Conservation (phyloP, 176 grass and related monocot genomes). For the Zea luxurians region DNA sequence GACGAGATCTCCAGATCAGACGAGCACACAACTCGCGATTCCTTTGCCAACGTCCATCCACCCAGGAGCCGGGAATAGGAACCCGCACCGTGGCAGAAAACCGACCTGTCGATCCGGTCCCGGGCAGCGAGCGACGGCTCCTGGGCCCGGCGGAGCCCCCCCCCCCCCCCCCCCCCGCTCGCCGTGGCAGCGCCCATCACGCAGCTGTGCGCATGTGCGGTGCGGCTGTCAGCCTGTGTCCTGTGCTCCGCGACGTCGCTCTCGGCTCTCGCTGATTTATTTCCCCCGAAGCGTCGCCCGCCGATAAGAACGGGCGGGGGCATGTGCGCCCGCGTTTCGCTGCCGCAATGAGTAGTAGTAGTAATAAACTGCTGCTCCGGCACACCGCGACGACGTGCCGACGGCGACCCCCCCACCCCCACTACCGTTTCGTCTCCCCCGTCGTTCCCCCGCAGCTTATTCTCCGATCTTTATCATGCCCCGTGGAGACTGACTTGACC, state of each 20-base stretch:
- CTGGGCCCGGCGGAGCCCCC: no score
- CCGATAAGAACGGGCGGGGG: constrained; percentile 6
- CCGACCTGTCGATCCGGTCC: constrained; percentile 21
- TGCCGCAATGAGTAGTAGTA: constrained; percentile 29
- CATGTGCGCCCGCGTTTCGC: constrained; percentile 5
- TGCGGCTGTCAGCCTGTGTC: background rate
- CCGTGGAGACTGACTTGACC: constrained; percentile 22
- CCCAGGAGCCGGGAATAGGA: background rate
- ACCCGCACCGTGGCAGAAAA: background rate
- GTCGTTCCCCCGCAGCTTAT: no score
- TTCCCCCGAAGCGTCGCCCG: constrained; percentile 2
- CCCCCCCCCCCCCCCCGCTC: background rate
- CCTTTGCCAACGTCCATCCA: background rate
- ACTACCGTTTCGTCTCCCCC: no score
- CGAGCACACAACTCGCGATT: background rate
- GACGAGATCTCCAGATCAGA: background rate
- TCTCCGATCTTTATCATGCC: background rate
- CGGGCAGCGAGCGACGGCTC: background rate
- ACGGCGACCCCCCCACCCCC: constrained; percentile 19
- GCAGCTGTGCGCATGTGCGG: background rate
- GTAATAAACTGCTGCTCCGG: background rate
- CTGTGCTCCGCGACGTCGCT: background rate
- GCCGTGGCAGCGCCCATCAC: constrained; percentile 4
- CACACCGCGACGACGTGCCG: background rate
- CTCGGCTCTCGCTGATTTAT: background rate